These are phyloP conservation scores for Poa pratensis DNA, from an alignment of 176 grass and related monocot species.

Conservation along the genomic window DNA sequence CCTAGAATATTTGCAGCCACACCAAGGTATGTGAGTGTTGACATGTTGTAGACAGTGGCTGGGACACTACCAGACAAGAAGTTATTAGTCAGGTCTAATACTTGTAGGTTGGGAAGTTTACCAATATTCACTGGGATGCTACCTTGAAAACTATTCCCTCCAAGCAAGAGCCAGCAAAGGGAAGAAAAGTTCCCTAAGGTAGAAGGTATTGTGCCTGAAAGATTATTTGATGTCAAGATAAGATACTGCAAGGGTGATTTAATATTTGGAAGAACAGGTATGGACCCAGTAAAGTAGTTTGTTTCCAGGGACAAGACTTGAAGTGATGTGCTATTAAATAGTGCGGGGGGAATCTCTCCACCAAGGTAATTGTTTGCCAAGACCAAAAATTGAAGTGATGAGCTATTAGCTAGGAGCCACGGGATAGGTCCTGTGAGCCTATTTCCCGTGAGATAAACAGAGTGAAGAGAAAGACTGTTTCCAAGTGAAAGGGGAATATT, in stretches of 20 bases:
- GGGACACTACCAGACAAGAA: neutral
- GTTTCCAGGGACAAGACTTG: neutral
- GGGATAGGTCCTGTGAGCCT: slow-evolving; percentile 41
- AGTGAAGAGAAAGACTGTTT: neutral
- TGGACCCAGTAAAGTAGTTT: slow-evolving; percentile 15
- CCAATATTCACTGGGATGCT: neutral
- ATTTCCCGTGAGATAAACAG: slow-evolving; percentile 31
- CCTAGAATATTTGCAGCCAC: neutral
- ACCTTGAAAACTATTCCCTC: slow-evolving; percentile 1
- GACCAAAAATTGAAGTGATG: neutral
- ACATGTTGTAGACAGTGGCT: slow-evolving; percentile 42
- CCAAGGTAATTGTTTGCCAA: slow-evolving; percentile 32
- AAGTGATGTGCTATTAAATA: slow-evolving; percentile 30
- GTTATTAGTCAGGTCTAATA: neutral
- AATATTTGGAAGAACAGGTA: neutral
- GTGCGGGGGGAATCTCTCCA: slow-evolving; percentile 27
- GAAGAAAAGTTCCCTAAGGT: slow-evolving; percentile 36
- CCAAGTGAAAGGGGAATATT: slow-evolving; percentile 34
- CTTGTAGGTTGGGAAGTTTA: neutral
- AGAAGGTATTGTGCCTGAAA: slow-evolving; percentile 45
- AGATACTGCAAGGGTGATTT: neutral
- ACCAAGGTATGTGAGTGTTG: slow-evolving; percentile 1
- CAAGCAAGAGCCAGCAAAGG: slow-evolving; percentile 31
- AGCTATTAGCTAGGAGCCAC: neutral
- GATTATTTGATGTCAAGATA: slow-evolving; percentile 15